A percentile compares a stretch with the other conserved stretches of the same genome.
Evolutionary conservation across 805 yeast species (phyloP).

Genomic region (Saturnispora besseyi): DNA sequence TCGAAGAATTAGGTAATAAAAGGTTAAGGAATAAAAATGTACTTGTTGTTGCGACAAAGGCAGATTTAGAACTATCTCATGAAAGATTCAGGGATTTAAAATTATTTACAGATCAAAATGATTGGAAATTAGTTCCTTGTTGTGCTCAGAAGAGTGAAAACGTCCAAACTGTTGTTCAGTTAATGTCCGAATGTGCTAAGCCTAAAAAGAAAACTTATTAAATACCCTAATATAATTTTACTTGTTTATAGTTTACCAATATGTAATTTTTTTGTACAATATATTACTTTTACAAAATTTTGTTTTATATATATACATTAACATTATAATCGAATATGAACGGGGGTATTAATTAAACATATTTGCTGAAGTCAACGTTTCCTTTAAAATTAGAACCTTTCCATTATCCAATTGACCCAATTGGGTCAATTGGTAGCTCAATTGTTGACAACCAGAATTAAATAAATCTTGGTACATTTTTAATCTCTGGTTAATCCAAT

Average conservation of each 20-base stretch:
- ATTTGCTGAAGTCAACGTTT: neutral
- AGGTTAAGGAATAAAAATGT: slow-evolving; percentile 54
- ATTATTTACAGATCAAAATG: slow-evolving; percentile 31
- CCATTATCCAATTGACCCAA: slow-evolving; percentile 7
- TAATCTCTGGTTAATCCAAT: neutral
- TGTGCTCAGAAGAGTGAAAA: slow-evolving; percentile 73
- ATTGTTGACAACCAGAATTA: neutral
- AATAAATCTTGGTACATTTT: neutral
- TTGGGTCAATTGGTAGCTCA: neutral
- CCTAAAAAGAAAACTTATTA: slow-evolving; percentile 12
- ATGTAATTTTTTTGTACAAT: neutral
- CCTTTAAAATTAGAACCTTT: slow-evolving; percentile 2
- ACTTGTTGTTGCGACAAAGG: slow-evolving; percentile 87
- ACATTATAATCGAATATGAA: neutral
- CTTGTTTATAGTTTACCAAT: neutral
- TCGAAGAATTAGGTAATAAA: slow-evolving; percentile 62
- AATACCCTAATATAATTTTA: neutral
- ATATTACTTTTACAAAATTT: neutral
- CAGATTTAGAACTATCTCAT: slow-evolving; percentile 57
- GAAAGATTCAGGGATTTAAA: slow-evolving; percentile 39
- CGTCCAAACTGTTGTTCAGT: slow-evolving; percentile 54
- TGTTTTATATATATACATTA: neutral
- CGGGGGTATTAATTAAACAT: neutral
- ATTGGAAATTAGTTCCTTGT: slow-evolving; percentile 74
- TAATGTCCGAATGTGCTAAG: slow-evolving; percentile 59